Conservation (phyloP, 2,329 filamentous ascomycete species). For the Falciphora oryzae region DNA sequence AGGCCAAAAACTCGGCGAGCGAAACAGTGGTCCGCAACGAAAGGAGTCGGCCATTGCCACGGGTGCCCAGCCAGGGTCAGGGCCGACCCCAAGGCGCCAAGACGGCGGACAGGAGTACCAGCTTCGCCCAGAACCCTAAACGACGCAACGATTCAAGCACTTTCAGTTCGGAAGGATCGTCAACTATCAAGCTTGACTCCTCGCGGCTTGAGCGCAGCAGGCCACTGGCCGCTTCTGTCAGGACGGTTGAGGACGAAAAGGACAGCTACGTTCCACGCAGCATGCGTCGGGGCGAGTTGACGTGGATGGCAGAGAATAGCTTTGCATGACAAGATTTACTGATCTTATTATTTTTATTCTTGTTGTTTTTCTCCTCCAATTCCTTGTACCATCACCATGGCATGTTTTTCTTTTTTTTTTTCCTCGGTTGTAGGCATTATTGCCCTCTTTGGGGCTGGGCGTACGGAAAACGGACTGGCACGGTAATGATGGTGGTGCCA, state of each 20-base stretch:
- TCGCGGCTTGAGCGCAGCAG: background rate
- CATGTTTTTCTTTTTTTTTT: background rate
- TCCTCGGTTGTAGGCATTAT: background rate
- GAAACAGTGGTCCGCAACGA: background rate
- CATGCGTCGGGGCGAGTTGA: constrained; percentile 14
- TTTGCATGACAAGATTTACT: constrained; percentile 29
- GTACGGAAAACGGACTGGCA: background rate
- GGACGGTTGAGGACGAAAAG: constrained; percentile 13
- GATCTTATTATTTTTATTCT: constrained; percentile 4
- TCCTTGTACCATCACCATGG: background rate
- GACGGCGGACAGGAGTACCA: constrained; percentile 11
- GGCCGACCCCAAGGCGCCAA: background rate
- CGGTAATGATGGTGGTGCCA: background rate
- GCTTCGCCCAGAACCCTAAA: constrained; percentile 9
- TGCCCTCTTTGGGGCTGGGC: background rate
- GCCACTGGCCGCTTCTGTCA: background rate
- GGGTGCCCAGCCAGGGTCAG: background rate
- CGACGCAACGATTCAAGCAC: background rate
- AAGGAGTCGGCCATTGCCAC: too few species aligned
- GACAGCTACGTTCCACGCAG: constrained; percentile 13
- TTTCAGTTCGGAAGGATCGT: background rate
- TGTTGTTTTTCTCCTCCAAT: background rate
- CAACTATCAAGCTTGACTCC: background rate
- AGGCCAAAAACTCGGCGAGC: background rate
- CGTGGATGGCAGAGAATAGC: constrained; percentile 36